Evolutionary conservation across 306 rosid genomes (phyloP), one percentile per base, ranked within the genome.

Genomic region (Oemleria cerasiformis): DNA sequence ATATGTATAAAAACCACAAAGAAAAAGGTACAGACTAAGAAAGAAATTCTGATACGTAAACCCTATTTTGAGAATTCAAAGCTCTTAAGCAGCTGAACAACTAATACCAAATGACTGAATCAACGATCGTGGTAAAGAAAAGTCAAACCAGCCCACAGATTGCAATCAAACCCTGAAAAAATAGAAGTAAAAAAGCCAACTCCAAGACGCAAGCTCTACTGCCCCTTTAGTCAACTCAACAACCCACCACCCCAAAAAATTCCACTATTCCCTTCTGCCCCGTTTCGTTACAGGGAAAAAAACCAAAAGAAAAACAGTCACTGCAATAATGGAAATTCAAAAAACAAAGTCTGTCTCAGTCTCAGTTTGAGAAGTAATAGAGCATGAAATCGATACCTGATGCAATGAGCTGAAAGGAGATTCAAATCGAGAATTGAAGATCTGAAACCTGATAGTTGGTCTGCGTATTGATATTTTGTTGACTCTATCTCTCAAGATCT

Each of bases 401-500:
- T 36, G 53, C 65, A 43, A 61, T 17, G 66, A 69, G 77, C 63
- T 44, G n/a, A 48, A 30, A 13, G 48, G 74, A 69, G 72, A 56
- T 71, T 25, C 9, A 75, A 48, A 21, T 44, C 41, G 16, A 45
- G 62, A 65, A 66, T 45, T n/a, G 75, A 79, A 75, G 84, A 79
- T 83, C 80, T 72, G 63, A 61, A 70, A 60, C 16, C 63, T 7
- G 73, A 65, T 44, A 64, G 16, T 9, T 30, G 15, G 16, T 45
- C 17, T 63, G 55, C 58, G 30, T 39, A 19, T 20, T 9, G 40
- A 20, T 62, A 20, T 53, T 20, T 12, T 53, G 15, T 42, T 30
- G 30, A 45, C 15, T 55, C 62, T 45, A 5, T 44, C 48, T 34
- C 3, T 65, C 65, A 73, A 82, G 89, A 84, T 84, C 85, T 82